These are phyloP conservation scores for Rhytidiadelphus loreus DNA, from an alignment of 225 moss, liverwort and hornwort genomes.

Conservation along the genomic window DNA sequence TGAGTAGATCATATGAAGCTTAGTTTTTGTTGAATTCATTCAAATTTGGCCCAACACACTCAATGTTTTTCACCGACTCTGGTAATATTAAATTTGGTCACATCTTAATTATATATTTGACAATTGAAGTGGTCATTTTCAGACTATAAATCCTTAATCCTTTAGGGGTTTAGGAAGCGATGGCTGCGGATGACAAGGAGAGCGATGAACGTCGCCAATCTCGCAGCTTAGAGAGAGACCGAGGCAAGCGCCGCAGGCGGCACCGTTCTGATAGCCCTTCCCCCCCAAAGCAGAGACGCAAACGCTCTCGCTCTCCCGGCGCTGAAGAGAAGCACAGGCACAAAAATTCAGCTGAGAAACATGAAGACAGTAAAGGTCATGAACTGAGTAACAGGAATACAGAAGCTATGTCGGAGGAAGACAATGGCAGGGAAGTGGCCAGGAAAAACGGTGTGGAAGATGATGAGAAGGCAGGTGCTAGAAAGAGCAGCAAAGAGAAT, in stretches of 20 bases:
- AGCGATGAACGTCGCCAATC: conserved; percentile 19
- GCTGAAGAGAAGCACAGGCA: conserved; percentile 10
- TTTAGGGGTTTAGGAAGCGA: background rate
- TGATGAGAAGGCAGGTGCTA: background rate
- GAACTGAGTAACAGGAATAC: background rate
- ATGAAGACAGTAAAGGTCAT: background rate
- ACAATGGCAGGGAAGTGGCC: background rate
- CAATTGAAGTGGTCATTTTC: background rate
- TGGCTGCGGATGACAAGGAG: conserved; percentile 21
- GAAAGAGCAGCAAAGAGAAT: conserved; percentile 12
- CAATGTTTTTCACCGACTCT: background rate
- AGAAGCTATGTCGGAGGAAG: conserved; percentile 1
- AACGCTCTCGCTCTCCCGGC: conserved; percentile 31
- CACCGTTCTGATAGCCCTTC: conserved; percentile 30
- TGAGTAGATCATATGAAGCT: background rate
- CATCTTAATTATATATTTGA: background rate
- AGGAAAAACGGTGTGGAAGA: background rate
- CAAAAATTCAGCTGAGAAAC: conserved; percentile 4
- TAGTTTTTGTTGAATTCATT: background rate
- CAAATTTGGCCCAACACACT: background rate
- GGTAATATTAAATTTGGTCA: background rate
- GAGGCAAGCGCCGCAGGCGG: conserved; percentile 15
- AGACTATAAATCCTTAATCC: background rate
- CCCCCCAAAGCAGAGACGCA: conserved; percentile 23
- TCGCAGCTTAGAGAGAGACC: conserved; percentile 41